Base-by-base conservation (phyloP, 2,329 filamentous ascomycete species). In the Aspergillus flavus region DNA sequence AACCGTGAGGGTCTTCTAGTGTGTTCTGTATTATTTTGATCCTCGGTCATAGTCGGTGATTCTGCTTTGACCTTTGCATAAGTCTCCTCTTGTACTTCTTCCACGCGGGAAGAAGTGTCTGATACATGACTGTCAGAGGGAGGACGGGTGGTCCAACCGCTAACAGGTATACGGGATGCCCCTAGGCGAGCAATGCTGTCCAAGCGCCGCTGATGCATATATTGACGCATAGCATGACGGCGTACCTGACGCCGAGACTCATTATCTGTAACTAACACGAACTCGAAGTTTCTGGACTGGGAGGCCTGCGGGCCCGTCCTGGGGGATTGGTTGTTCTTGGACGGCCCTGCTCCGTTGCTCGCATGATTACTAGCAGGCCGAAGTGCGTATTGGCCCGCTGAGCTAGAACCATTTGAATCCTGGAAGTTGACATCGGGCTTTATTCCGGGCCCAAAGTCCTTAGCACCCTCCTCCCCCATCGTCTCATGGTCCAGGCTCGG, bases 191-290 rank as follows among this genome's bases (percentile, higher is more conserved):
- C 72, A 59, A 75, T 75, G 56, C 73, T 71, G 58, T 75, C 73
- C 46, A 73, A 65, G 26, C 73, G 73, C 36, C 73, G 69, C 62
- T 75, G 69, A 52, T 73, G 73, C 69, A 75, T 74, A 63, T 75
- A 75, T 63, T 75, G 73, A 46, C 73, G 73, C 73, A 75, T 75
- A n/a, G 73, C 73, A 75, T 75, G 73, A 34, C 73, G 73, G 26
- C 73, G 73, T 43, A 75, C 73, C 64, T 75, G 73, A 21, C 70
- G 73, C 45, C 73, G 68, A 28, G 73, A 75, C 62, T 71, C 73
- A 21, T 68, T 67, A 65, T 75, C 73, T 26, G 73, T 75, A 34
- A 75, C 73, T 55, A 75, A 64, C 30, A 75, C 73, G 63, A 75
- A 75, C 57, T 75, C 73, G 61, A 75, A 75, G 58, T 66, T 72